Percentiles rank a stretch among this genome's conserved stretches.
Conservation (phyloP, 2,329 filamentous ascomycete species). For the Phialophora expanda region DNA sequence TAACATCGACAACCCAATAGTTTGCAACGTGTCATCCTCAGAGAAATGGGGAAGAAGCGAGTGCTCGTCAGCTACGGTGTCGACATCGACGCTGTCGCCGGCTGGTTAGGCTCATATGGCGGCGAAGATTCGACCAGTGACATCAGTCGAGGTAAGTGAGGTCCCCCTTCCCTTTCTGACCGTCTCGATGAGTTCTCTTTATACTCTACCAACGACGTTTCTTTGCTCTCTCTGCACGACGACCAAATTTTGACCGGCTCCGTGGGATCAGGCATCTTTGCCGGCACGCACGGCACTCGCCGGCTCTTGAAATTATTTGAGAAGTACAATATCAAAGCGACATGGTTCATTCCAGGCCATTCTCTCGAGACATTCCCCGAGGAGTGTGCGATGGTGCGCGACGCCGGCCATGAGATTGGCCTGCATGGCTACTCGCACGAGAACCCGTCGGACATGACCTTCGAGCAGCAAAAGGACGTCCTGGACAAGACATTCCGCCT, state of each 20-base stretch:
- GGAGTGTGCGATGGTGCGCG: constrained; percentile 65
- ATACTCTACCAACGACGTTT: neutral
- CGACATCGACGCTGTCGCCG: constrained; percentile 76
- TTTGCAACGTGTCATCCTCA: too few species aligned
- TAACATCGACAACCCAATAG: too few species aligned
- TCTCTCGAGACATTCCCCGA: constrained; percentile 70
- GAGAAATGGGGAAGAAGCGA: constrained; percentile 52
- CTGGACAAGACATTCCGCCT: constrained; percentile 77
- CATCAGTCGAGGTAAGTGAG: constrained; percentile 66
- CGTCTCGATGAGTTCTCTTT: neutral
- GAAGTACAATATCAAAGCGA: constrained; percentile 73
- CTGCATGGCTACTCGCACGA: constrained; percentile 77
- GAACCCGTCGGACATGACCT: constrained; percentile 72
- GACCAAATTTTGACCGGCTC: too few species aligned
- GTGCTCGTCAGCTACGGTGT: constrained; percentile 68
- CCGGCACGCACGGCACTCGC: constrained; percentile 68
- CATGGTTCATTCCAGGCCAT: constrained; percentile 70
- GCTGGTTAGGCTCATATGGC: constrained; percentile 76
- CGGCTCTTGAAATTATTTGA: constrained; percentile 73
- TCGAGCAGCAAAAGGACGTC: constrained; percentile 76
- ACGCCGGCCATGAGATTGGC: constrained; percentile 69
- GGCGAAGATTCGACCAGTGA: constrained; percentile 74
- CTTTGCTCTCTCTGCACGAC: neutral
- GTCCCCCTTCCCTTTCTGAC: too few species aligned
- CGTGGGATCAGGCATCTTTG: constrained; percentile 59